Evolutionary conservation across 140 eudicot genomes (phyloP), one percentile per base, ranked within the genome.

Genomic region (Cichorium intybus): DNA sequence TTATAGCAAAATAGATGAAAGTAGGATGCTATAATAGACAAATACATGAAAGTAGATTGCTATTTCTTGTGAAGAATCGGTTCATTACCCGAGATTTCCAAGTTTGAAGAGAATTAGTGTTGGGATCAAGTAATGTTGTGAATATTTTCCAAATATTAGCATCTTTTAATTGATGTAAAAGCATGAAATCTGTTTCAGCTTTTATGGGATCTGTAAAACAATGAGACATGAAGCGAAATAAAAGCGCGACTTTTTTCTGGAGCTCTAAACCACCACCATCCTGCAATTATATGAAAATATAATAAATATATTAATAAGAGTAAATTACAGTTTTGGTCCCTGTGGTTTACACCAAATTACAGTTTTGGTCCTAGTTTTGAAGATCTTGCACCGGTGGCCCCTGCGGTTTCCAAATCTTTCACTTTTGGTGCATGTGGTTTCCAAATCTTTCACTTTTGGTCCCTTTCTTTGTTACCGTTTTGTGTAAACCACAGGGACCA

Each of bases 91-190:
- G 87, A 63, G 59, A 76, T 74, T 56, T 79, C 47, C 46, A 73
- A 39, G 85, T 85, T 72, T 80, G 87, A 66, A 66, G 61, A 75
- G 79, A 77, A 64, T 63, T 85, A 21, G 83, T 85, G 53, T 68
- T 78, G 29, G 96, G 95, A 68, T 92, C 88, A 73, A 88, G 87
- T 73, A 92, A 73, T 52, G 26, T 59, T 18, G 78, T 50, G 74
- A 92, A 54, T 43, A 81, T 81, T 73, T 82, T 88, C 99, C 97
- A 88, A 26, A 88, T 69, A 43, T 93, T 86, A 39, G 84, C 87
- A 86, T 93, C 99, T 71, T 82, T 93, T 49, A 88, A 68, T 66
- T 84, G 97, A 75, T 93, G 94, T 71, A 93, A 94, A 71, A 76
- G 77, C 69, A 72, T 69, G 52, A 93, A 85, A 71, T 79, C 85